These are phyloP conservation scores for Rhodofomes roseus DNA, from an alignment of 1,284 basidiomycete species.

Conservation along the genomic window DNA sequence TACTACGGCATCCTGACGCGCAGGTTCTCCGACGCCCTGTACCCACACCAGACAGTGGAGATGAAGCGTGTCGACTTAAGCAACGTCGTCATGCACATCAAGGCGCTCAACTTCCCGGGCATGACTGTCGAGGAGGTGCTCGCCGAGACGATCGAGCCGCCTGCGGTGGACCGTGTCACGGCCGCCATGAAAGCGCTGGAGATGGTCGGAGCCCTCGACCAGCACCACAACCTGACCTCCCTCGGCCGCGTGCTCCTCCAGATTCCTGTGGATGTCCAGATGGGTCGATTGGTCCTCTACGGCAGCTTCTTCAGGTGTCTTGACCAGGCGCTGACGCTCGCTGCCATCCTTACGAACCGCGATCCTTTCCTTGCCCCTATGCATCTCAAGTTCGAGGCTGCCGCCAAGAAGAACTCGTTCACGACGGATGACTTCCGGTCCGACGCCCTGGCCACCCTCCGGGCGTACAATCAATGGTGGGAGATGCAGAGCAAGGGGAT, in stretches of 20 bases:
- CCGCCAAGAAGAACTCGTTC: conserved; percentile 79
- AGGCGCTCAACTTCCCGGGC: conserved; percentile 90
- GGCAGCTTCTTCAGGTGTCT: conserved; percentile 94
- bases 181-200: conserved; percentile 82
- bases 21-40: conserved; percentile 59
- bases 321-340: conserved; percentile 85
- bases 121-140: conserved; percentile 89
- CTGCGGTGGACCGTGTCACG: conserved; percentile 72
- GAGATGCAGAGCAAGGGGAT: conserved; percentile 63
- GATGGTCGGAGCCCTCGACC: conserved; percentile 88
- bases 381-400: conserved; percentile 60
- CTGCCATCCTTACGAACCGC: conserved; percentile 86
- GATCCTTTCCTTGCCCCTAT: conserved; percentile 89
- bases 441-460: conserved; percentile 79
- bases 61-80: conserved; percentile 94
- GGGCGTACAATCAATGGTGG: conserved; percentile 85
- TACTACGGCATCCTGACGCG: conserved; percentile 86
- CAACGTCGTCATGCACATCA: conserved; percentile 95
- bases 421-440: conserved; percentile 79
- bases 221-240: conserved; percentile 76
- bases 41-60: conserved; percentile 88
- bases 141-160: conserved; percentile 85
- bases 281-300: conserved; percentile 88
- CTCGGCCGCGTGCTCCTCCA: conserved; percentile 88
- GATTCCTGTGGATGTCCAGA: conserved; percentile 86